Evolutionary conservation across 1,284 basidiomycete species (phyloP).

Genomic region (Moniliella sp.): DNA sequence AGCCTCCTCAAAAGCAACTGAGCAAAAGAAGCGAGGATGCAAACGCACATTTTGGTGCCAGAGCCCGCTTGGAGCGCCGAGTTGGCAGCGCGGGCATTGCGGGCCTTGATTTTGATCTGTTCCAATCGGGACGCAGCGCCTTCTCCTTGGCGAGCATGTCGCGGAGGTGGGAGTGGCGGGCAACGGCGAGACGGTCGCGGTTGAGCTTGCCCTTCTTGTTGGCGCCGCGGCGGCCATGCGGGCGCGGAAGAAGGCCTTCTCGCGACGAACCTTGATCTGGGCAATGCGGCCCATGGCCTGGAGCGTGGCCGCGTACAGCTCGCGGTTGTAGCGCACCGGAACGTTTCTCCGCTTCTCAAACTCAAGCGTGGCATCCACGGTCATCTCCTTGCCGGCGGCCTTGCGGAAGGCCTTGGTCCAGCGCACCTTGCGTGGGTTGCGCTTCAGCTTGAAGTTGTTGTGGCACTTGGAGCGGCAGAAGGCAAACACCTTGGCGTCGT

Average conservation of each 20-base stretch:
- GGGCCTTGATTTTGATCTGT: constrained; percentile 1
- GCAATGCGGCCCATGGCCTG: constrained; percentile 86
- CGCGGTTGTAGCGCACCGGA: constrained; percentile 89
- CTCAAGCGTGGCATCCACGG: constrained; percentile 90
- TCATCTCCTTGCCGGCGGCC: constrained; percentile 98
- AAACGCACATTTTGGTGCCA: constrained; percentile 2
- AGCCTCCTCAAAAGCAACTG: too few species aligned
- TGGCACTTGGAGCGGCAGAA: constrained; percentile 34
- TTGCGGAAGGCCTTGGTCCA: constrained; percentile 99
- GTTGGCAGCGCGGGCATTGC: constrained; percentile 2
- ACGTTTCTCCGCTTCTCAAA: constrained; percentile 98
- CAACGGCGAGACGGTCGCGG: constrained; percentile 22
- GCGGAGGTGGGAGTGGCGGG: constrained; percentile 20
- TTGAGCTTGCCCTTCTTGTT: constrained; percentile 20
- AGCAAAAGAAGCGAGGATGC: too few species aligned
- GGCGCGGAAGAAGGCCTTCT: constrained; percentile 61
- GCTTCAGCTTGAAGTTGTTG: constrained; percentile 65
- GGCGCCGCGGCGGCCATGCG: constrained; percentile 22
- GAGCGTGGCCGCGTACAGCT: constrained; percentile 77
- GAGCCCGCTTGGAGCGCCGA: constrained; percentile 3
- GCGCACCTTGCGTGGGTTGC: constrained; percentile 91
- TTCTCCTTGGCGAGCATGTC: constrained; percentile 3
- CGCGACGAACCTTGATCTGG: constrained; percentile 74
- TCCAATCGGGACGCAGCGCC: constrained; percentile 1
- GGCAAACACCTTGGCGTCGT: constrained; percentile 35